Percentiles rank a stretch among this genome's conserved stretches.
These are phyloP conservation scores for Ceratobasidium sp. DNA, from an alignment of 1,284 basidiomycete genomes.

Conservation along the genomic window DNA sequence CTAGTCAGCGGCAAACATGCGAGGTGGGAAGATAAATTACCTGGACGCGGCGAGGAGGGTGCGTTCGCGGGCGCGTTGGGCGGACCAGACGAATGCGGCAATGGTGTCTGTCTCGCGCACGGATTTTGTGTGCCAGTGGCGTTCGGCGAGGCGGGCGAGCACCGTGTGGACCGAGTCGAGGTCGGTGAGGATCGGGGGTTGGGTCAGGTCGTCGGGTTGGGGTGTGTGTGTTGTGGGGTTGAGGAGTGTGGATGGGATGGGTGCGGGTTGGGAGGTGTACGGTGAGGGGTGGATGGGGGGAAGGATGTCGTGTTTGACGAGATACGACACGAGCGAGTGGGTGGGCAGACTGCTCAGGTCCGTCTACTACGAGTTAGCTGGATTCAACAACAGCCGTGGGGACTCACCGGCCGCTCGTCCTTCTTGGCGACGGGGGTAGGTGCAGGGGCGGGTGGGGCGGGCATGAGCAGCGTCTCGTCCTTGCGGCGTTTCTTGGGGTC, in stretches of 20 bases:
- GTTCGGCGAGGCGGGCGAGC: conserved; percentile 18
- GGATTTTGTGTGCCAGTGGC: conserved; percentile 26
- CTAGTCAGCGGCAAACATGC: background rate
- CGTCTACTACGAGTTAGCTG: background rate
- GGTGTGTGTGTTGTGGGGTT: conserved; percentile 2
- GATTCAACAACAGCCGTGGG: background rate
- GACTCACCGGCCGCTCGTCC: background rate
- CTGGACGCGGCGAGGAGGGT: conserved; percentile 15
- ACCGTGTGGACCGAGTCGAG: conserved; percentile 18
- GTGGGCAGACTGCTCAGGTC: conserved; percentile 5
- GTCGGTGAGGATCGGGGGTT: conserved; percentile 21
- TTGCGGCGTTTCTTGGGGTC: conserved; percentile 32
- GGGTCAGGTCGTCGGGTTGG: background rate
- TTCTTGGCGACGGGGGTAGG: background rate
- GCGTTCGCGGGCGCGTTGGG: conserved; percentile 28
- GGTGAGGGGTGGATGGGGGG: conserved; percentile 29
- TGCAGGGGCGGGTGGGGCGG: background rate
- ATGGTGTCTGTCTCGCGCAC: conserved; percentile 18
- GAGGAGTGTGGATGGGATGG: background rate
- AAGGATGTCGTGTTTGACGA: conserved; percentile 32
- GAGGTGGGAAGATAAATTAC: too few relatives aligned
- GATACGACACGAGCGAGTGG: conserved; percentile 14
- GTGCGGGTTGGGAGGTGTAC: background rate
- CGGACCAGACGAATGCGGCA: conserved; percentile 22
- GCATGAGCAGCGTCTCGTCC: background rate